Percentiles rank a stretch among this genome's conserved stretches.
These are phyloP conservation scores for Sophora flavescens DNA, from an alignment of 306 rosid species.

Conservation along the genomic window DNA sequence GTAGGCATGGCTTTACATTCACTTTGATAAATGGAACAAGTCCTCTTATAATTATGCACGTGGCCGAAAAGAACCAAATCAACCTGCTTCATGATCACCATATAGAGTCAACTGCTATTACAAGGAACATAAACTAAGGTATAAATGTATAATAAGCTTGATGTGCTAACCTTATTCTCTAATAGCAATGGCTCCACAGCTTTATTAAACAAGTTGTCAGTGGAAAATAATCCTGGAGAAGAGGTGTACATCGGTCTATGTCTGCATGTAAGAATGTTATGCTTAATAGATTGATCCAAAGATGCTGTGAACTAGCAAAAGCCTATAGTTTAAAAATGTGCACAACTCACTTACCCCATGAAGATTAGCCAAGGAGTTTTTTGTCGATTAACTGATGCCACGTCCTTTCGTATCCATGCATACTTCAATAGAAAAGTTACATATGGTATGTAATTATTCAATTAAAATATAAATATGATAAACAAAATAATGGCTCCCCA, in stretches of 20 bases:
- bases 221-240: no score
- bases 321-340: not conserved
- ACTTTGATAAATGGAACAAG: no score
- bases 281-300: slow-evolving; percentile 12
- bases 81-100: no score
- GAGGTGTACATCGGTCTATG: slow-evolving; percentile 93
- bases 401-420: slow-evolving; percentile 78
- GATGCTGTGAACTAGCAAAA: not conserved
- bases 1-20: no score
- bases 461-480: slow-evolving; percentile 26
- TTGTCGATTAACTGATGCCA: slow-evolving; percentile 80
- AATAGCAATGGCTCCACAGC: no score
- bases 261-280: slow-evolving; percentile 52
- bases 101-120: no score
- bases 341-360: slow-evolving; percentile 62
- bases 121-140: no score
- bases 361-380: slow-evolving; percentile 89
- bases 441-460: slow-evolving; percentile 2
- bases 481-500: not conserved
- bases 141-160: no score
- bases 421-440: slow-evolving; percentile 56
- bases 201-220: no score
- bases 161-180: no score
- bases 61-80: no score
- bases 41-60: no score